Evolutionary conservation across 1,284 basidiomycete species (phyloP).

Genomic region (Ustilago tritici): DNA sequence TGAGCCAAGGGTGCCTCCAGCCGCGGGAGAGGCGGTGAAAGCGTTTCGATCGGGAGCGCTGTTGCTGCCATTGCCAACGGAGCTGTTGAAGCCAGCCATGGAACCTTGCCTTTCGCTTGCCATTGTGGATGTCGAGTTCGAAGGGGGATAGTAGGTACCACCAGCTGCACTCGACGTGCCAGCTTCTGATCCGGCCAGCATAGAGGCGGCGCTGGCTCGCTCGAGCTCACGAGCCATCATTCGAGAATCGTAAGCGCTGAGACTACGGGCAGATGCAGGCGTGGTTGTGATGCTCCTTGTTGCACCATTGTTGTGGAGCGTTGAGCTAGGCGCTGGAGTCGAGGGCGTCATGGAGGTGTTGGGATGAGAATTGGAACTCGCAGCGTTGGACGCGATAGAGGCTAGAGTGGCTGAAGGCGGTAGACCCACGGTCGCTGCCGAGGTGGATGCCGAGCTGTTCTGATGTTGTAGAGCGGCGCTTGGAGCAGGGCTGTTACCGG

Average conservation of each 20-base stretch:
- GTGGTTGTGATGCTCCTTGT: constrained; percentile 15
- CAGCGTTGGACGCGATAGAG: constrained; percentile 54
- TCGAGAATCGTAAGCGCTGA: constrained; percentile 36
- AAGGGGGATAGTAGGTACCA: constrained; percentile 16
- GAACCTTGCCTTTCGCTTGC: constrained; percentile 29
- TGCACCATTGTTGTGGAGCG: constrained; percentile 9
- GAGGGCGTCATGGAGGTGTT: constrained; percentile 25
- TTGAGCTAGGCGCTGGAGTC: constrained; percentile 24
- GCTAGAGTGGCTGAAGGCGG: constrained; percentile 40
- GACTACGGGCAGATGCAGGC: constrained; percentile 37
- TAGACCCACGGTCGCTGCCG: constrained; percentile 26
- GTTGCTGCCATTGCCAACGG: constrained; percentile 3
- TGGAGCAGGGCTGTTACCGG: constrained; percentile 15
- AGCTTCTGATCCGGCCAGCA: constrained; percentile 44
- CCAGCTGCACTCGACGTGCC: constrained; percentile 6
- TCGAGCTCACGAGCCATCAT: constrained; percentile 57
- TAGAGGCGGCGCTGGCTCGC: constrained; percentile 41
- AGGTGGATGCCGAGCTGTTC: constrained; percentile 1
- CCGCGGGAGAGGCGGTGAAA: constrained; percentile 24
- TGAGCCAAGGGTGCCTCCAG: constrained; percentile 13
- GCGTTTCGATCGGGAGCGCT: constrained; percentile 9
- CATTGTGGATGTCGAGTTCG: constrained; percentile 17
- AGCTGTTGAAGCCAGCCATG: not conserved
- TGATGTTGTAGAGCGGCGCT: constrained; percentile 10
- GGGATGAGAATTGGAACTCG: constrained; percentile 45